A percentile compares a stretch with the other conserved stretches of the same genome.
Conservation (phyloP, 305 asterid genomes). For the Solanum hybrid region DNA sequence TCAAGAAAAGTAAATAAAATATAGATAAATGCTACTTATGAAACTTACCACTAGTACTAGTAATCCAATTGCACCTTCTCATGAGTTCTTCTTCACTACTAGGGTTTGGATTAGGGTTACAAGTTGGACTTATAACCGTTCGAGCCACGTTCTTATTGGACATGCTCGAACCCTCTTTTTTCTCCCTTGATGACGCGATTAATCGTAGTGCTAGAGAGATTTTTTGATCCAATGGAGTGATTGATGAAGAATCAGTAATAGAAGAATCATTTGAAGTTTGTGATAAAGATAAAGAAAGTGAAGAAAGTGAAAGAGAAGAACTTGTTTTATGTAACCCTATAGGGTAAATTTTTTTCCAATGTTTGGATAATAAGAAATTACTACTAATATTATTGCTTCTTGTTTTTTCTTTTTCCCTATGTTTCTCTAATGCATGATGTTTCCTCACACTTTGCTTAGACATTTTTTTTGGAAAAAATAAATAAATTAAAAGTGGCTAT, state of each 20-base stretch:
- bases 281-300: conserved; percentile 57
- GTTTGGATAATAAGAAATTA: conserved; percentile 32
- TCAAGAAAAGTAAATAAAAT: neutral
- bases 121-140: neutral
- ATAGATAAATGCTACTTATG: neutral
- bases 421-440: conserved; percentile 29
- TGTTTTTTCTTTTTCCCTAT: conserved; percentile 38
- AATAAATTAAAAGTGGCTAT: neutral
- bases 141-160: conserved; percentile 18
- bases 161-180: conserved; percentile 17
- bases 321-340: conserved; percentile 47
- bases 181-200: conserved; percentile 36
- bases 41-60: conserved; percentile 63
- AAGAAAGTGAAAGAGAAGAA: conserved; percentile 64
- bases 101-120: neutral
- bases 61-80: conserved; percentile 80
- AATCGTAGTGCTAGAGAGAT: conserved; percentile 48
- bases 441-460: conserved; percentile 36
- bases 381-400: neutral
- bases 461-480: conserved; percentile 22
- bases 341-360: conserved; percentile 63
- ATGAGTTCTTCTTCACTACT: conserved; percentile 39
- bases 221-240: conserved; percentile 42
- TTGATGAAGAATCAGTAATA: conserved; percentile 36
- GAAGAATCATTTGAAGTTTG: conserved; percentile 71